phyloP scores from a whole-genome alignment of 768 basidiomycete species.

The Grammothele lineata region DNA sequence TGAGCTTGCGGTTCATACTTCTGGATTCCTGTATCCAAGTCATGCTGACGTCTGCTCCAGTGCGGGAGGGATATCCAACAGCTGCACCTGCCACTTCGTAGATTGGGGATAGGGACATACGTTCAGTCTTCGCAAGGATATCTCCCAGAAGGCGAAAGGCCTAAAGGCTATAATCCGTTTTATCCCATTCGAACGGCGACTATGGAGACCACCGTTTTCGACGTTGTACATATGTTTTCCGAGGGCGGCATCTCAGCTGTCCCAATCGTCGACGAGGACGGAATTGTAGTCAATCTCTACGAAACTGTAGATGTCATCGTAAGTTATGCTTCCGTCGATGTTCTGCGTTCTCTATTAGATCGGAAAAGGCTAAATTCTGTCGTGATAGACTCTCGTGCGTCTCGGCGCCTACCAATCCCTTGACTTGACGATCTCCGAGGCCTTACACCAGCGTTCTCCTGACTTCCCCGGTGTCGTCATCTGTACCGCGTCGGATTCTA shows the following conservation, averaged over 20 bases:
- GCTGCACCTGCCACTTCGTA: slow-evolving; percentile 75
- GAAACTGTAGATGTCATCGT: slow-evolving; percentile 99
- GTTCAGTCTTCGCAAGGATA: slow-evolving; percentile 40
- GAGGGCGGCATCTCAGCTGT: slow-evolving; percentile 94
- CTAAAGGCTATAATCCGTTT: slow-evolving; percentile 65
- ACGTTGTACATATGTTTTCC: slow-evolving; percentile 98
- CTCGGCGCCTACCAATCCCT: slow-evolving; percentile 94
- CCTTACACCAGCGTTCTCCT: slow-evolving; percentile 84
- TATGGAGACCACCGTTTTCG: slow-evolving; percentile 88
- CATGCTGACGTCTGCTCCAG: slow-evolving; percentile 37
- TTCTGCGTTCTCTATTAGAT: background rate
- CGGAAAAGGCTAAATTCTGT: background rate
- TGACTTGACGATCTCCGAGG: slow-evolving; percentile 90
- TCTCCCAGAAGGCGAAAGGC: slow-evolving; percentile 40
- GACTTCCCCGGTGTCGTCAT: slow-evolving; percentile 98
- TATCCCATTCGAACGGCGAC: slow-evolving; percentile 91
- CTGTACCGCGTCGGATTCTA: slow-evolving; percentile 88
- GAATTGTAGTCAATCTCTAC: slow-evolving; percentile 92
- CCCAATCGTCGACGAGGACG: slow-evolving; percentile 90
- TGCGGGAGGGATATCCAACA: slow-evolving; percentile 82
- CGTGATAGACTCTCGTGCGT: slow-evolving; percentile 80
- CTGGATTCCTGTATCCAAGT: background rate
- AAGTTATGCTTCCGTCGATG: slow-evolving; percentile 29
- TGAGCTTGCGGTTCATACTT: background rate
- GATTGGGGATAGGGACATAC: slow-evolving; percentile 92